Evolutionary conservation across 2,329 filamentous ascomycete genomes (phyloP).

Genomic region (Apiospora rasikravindrae): DNA sequence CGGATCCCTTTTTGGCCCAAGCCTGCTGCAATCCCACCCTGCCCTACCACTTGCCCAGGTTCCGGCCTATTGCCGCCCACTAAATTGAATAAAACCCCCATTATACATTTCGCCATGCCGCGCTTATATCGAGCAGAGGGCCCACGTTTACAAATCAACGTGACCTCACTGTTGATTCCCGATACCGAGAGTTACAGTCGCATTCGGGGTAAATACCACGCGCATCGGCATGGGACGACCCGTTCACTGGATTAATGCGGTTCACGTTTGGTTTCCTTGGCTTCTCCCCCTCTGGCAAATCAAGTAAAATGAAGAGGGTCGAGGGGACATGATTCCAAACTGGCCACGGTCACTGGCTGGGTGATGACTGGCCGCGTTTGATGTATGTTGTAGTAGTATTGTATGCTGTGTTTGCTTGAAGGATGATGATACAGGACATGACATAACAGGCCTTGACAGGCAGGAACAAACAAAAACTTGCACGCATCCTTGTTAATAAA

Average conservation of each 20-base stretch:
- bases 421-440: not conserved
- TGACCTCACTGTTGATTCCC: not conserved
- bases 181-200: not conserved
- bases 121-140: not conserved
- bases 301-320: too few relatives aligned
- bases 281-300: not conserved
- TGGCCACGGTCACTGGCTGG: not conserved
- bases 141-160: not conserved
- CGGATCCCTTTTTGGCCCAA: not conserved
- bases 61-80: not conserved
- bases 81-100: not conserved
- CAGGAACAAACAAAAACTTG: not conserved
- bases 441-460: not conserved
- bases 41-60: not conserved
- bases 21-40: slow-evolving; percentile 5
- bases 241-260: not conserved
- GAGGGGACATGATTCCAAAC: not conserved
- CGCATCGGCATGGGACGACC: slow-evolving; percentile 9
- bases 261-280: not conserved
- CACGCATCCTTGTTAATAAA: not conserved
- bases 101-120: not conserved
- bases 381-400: not conserved
- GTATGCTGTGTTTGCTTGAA: not conserved
- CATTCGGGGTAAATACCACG: not conserved
- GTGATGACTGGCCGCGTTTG: not conserved